Base-by-base conservation (phyloP, 352 stramenopile genomes). In the Globisporangium recalcitrans region DNA sequence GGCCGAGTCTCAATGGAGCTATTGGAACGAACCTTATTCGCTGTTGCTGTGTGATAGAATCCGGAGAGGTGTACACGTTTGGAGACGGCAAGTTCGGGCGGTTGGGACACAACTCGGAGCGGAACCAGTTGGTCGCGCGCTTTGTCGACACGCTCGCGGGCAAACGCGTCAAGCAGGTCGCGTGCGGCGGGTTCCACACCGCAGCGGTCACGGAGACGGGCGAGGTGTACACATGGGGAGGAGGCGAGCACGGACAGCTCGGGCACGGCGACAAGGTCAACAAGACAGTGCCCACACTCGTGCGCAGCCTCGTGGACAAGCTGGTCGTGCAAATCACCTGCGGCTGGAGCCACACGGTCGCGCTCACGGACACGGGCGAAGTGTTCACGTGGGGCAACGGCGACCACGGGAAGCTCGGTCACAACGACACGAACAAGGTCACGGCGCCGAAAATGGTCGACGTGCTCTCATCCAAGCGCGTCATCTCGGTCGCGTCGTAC, bases 401-500 rank as follows among this genome's bases (percentile, higher is more conserved):
- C 21, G 90, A 97, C 63, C 90, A 97, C 60, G 90, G 94, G 56
- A 98, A 98, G 66, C 75, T 98, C 24, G 96, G 96, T 1, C 94
- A 98, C 72, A 96, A 96, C 56, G 94, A 96, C 60, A 92, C 82
- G 6, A 93, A 92, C 60, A 98, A 98, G 69, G 92, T 98, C 19
- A 97, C 91, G 27, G 78, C 97, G n/a, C 96, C 96, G 4, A 95
- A 97, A 62, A 52, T 91, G 11, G 91, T 98, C 21, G 91, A 98
- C 38, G 87, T 92, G 24, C 73, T 98, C 1, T 80, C 96, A 27
- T 73, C 83, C 36, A 97, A 98, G 68, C 90, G 88, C 19, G 94
- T 98, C n/a, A 86, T 98, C n/a, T 85, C 88, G 31, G 88, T 98
- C 9, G 94, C 96, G 24, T 98, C 93, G n/a, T 98, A 98, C 81